Evolutionary conservation across 306 rosid genomes (phyloP).

Genomic region (Senna tora): DNA sequence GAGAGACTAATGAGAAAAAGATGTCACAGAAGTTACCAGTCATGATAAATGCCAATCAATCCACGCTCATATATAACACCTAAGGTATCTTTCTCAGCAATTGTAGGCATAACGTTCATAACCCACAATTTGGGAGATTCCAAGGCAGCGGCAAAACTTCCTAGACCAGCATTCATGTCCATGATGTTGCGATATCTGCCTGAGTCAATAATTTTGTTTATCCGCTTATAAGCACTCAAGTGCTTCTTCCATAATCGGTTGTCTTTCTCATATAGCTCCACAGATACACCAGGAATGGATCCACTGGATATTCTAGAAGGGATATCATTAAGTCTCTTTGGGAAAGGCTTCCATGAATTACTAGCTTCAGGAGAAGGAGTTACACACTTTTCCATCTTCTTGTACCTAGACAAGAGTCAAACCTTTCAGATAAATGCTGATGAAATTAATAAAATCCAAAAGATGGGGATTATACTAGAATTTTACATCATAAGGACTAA

Average conservation of each 20-base stretch:
- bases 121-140: slow-evolving; percentile 84
- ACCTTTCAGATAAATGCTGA: slow-evolving; percentile 32
- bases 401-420: slow-evolving; percentile 57
- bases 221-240: slow-evolving; percentile 72
- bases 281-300: slow-evolving; percentile 54
- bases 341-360: slow-evolving; percentile 67
- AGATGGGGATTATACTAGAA: slow-evolving; percentile 1
- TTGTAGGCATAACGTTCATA: slow-evolving; percentile 83
- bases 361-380: slow-evolving; percentile 48
- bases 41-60: too few relatives aligned
- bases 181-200: slow-evolving; percentile 76
- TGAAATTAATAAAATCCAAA: slow-evolving; percentile 19
- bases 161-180: slow-evolving; percentile 93
- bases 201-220: slow-evolving; percentile 62
- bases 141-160: slow-evolving; percentile 87
- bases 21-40: slow-evolving; percentile 58
- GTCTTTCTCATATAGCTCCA: slow-evolving; percentile 58
- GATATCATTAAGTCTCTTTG: slow-evolving; percentile 60
- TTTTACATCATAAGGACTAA: slow-evolving; percentile 4
- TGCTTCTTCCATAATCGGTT: slow-evolving; percentile 75
- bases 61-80: slow-evolving; percentile 68
- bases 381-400: slow-evolving; percentile 69
- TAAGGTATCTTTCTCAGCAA: slow-evolving; percentile 68
- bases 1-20: too few relatives aligned
- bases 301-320: slow-evolving; percentile 69